Evolutionary conservation across 306 rosid species (phyloP), one percentile per base, ranked within the genome.

Genomic region (Gleditsia sinensis): DNA sequence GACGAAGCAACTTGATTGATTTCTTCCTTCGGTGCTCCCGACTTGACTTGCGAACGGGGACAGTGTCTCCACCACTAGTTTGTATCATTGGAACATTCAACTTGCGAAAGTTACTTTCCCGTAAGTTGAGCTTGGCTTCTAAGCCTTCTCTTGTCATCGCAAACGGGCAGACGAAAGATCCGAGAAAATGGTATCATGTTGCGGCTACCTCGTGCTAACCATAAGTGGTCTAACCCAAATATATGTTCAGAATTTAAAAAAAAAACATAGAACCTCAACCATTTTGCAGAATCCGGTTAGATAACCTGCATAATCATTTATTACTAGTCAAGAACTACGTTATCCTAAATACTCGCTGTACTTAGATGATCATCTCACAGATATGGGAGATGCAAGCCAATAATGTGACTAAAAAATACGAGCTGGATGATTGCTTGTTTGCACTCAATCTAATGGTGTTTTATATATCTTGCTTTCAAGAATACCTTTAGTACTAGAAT

Each of bases 1-100:
- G 82, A n/a, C 6, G 7, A 81, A 78, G 86, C 83, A 81, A 70
- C 51, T 45, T 70, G 70, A 81, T 62, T 63, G 43, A 60, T 50
- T 37, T 51, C 62, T 78, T 39, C 27, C 51, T 67, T 70, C 61
- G 39, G 49, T 61, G 54, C 36, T 68, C 43, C 3, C 3, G 55
- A 56, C 28, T 67, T 67, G 30, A 27, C 37, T 58, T 73, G 32
- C 30, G 32, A 39, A 25, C 13, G 28, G 45, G 30, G 21, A 48
- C 67, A 25, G 43, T 42, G 17, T 16, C 61, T 33, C 69, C 7
- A 23, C 39, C 69, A 24, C 40, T 60, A 45, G 40, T 10, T 40
- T 63, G 36, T 34, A 32, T 39, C 36, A 16, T 40, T 51, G 34
- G 51, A 42, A 39, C 32, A 17, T 48, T 63, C 55, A 36, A 36